These are phyloP conservation scores for Ogataea paradorogensis DNA, from an alignment of 805 yeast genomes.

Conservation along the genomic window DNA sequence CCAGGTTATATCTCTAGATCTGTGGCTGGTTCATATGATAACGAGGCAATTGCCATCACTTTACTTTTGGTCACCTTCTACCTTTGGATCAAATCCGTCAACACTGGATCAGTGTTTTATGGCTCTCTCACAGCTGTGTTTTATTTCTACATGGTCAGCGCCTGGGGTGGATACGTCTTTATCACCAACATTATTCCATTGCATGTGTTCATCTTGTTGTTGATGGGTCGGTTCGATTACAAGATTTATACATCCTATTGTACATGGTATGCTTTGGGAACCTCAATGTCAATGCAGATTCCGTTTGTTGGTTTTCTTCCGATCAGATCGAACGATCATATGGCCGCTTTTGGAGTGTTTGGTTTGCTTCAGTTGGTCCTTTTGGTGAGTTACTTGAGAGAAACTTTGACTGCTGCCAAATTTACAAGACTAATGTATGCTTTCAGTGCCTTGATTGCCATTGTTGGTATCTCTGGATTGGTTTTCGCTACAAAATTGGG, in stretches of 20 bases:
- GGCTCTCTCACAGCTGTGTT: slow-evolving; percentile 80
- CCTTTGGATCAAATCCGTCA: slow-evolving; percentile 92
- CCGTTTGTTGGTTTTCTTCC: slow-evolving; percentile 98
- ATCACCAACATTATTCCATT: slow-evolving; percentile 96
- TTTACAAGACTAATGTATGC: slow-evolving; percentile 68
- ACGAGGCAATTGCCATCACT: slow-evolving; percentile 98
- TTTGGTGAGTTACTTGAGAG: slow-evolving; percentile 75
- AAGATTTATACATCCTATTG: slow-evolving; percentile 86
- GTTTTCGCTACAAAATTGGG: slow-evolving; percentile 84
- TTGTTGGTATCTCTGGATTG: slow-evolving; percentile 67
- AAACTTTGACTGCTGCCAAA: slow-evolving; percentile 66
- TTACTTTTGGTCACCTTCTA: slow-evolving; percentile 92
- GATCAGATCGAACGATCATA: slow-evolving; percentile 94
- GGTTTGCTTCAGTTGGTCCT: slow-evolving; percentile 91
- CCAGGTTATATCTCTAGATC: slow-evolving; percentile 98
- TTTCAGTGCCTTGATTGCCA: slow-evolving; percentile 53
- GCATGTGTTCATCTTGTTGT: slow-evolving; percentile 83
- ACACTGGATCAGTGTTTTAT: slow-evolving; percentile 83
- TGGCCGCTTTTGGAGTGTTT: slow-evolving; percentile 97
- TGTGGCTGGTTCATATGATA: slow-evolving; percentile 98
- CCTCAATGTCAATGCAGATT: slow-evolving; percentile 98
- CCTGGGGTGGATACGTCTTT: slow-evolving; percentile 99
- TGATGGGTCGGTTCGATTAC: slow-evolving; percentile 92
- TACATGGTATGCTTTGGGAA: slow-evolving; percentile 96
- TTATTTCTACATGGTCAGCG: slow-evolving; percentile 98